Evolutionary conservation across 2,329 filamentous ascomycete genomes (phyloP).

Genomic region (Fusarium pseudonygamai): DNA sequence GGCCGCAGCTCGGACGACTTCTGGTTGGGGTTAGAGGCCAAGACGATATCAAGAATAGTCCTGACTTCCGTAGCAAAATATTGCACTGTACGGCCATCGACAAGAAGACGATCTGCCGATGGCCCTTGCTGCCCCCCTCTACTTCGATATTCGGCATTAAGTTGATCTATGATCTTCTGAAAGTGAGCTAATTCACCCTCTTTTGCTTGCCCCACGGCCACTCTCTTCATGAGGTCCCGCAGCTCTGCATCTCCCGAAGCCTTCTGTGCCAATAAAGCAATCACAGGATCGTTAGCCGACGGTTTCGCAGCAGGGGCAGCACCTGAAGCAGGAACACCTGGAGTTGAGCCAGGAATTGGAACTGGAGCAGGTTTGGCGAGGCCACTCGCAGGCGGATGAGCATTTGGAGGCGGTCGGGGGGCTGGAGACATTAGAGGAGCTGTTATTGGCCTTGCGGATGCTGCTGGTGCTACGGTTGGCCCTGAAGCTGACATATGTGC

Average conservation of each 20-base stretch:
- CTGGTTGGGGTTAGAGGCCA: slow-evolving; percentile 67
- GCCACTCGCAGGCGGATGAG: slow-evolving; percentile 29
- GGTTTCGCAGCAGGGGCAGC: slow-evolving; percentile 36
- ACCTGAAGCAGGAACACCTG: slow-evolving; percentile 17
- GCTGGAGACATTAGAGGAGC: slow-evolving; percentile 42
- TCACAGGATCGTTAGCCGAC: slow-evolving; percentile 74
- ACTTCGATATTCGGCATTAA: slow-evolving; percentile 69
- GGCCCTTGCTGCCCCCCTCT: slow-evolving; percentile 62
- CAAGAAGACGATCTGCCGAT: slow-evolving; percentile 63
- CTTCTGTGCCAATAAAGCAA: slow-evolving; percentile 79
- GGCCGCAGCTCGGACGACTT: slow-evolving; percentile 62
- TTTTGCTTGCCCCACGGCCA: slow-evolving; percentile 78
- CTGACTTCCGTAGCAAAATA: slow-evolving; percentile 69
- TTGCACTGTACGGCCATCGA: slow-evolving; percentile 65
- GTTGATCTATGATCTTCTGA: slow-evolving; percentile 82
- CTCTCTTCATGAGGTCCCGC: slow-evolving; percentile 83
- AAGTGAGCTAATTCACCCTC: slow-evolving; percentile 78
- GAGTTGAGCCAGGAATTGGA: slow-evolving; percentile 22
- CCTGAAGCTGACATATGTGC: slow-evolving; percentile 38
- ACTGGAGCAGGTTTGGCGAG: slow-evolving; percentile 27
- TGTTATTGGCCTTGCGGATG: slow-evolving; percentile 35
- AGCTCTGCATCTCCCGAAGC: slow-evolving; percentile 78
- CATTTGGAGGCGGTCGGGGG: slow-evolving; percentile 23
- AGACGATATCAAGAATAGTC: slow-evolving; percentile 66
- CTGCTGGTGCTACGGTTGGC: slow-evolving; percentile 36